Evolutionary conservation across 2,329 filamentous ascomycete species (phyloP), one percentile per base, ranked within the genome.

Genomic region (Exophiala oligosperma): DNA sequence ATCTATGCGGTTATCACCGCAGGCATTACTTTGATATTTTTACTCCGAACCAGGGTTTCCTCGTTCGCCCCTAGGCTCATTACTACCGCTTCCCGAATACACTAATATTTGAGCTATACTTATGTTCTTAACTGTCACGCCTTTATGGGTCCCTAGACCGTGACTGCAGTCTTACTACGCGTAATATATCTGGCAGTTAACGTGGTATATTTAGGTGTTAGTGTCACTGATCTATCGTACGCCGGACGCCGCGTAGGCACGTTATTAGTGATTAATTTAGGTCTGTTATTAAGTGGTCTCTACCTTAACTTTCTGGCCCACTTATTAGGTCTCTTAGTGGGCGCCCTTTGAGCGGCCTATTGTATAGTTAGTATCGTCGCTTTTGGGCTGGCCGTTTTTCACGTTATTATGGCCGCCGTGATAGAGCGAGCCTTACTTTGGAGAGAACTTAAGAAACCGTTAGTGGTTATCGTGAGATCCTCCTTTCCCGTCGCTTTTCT

Each of bases 61-160:
- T 46, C 14, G 14, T 46, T 46, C 4, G 43, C 43, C 21, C 43
- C 43, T 12, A 46, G 21, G 14, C 9, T 46, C 43, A 11, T 46
- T 24, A n/a, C 43, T n/a, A 46, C 17, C 21, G 14, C 43, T 46
- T 46, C 43, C 43, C 43, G 12, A 4, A 24, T 46, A 24, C 21
- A 46, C 43, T n/a, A 46, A 46, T 46, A 46, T 24, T 24, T 46
- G 4, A 46, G 43, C 21, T 46, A 46, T 46, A 46, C 14, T n/a
- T 46, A 52, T 52, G 32, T 41, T 23, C 49, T 40, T 9, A 52
- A 40, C 21, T 29, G 49, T 26, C 49, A 41, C 49, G n/a, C 32
- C 11, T 24, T 52, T 3, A 52, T 41, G 11, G 49, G 49, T 32
- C 32, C 49, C 26, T 52, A 29, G 49, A 38, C 21, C 21, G 32